These are phyloP conservation scores for Zygotorulaspora florentina DNA, from an alignment of 805 yeast genomes.

Conservation along the genomic window DNA sequence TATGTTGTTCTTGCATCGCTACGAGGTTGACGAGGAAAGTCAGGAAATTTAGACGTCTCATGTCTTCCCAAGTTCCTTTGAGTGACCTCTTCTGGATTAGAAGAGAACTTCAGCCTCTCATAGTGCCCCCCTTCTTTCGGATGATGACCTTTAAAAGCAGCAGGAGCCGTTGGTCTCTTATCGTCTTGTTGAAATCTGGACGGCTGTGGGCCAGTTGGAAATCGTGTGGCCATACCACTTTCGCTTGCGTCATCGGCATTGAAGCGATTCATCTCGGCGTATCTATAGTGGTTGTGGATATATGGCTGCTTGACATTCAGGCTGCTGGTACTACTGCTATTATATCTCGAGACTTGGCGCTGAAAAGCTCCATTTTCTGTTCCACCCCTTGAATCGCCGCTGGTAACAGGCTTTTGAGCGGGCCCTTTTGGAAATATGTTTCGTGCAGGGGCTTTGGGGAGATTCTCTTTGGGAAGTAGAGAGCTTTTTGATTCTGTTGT, in stretches of 20 bases:
- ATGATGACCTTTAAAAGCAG: constrained; percentile 2
- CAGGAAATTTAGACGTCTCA: background rate
- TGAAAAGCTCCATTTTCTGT: background rate
- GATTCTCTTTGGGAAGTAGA: background rate
- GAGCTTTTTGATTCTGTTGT: constrained; percentile 14
- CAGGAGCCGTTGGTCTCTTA: constrained; percentile 1
- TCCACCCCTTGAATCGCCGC: background rate
- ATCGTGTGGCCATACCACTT: background rate
- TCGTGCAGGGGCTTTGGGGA: constrained; percentile 12
- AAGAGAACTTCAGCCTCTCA: constrained; percentile 4
- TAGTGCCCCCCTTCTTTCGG: background rate
- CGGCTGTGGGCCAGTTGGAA: constrained; percentile 8
- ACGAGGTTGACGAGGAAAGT: constrained; percentile 4
- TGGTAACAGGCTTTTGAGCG: constrained; percentile 3
- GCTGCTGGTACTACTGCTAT: constrained; percentile 3
- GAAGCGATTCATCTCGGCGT: background rate
- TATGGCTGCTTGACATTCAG: background rate
- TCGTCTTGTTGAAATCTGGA: constrained; percentile 11
- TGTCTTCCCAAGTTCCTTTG: background rate
- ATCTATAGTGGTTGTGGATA: background rate
- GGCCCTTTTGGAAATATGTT: constrained; percentile 14
- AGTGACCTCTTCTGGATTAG: background rate
- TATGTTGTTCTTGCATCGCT: background rate
- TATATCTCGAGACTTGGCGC: constrained; percentile 1
- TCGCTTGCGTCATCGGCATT: background rate